These are phyloP conservation scores for Aspergillus latus DNA, from an alignment of 2,329 filamentous ascomycete genomes.

Conservation along the genomic window DNA sequence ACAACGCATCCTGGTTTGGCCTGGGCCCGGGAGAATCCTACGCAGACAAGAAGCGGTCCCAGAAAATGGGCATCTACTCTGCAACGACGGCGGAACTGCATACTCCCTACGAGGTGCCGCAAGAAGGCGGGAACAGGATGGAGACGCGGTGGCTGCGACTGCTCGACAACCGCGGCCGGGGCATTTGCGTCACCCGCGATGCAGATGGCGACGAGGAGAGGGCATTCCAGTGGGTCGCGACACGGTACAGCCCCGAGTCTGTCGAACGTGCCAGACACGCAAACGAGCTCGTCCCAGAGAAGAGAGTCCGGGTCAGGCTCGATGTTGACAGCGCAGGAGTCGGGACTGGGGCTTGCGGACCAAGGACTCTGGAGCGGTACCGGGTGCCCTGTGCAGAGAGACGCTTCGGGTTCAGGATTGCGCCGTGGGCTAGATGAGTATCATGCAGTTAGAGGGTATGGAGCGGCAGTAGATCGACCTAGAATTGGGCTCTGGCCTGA, in stretches of 20 bases:
- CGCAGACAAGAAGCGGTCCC: conserved; percentile 25
- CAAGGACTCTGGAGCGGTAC: conserved; percentile 11
- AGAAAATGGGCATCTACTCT: conserved; percentile 23
- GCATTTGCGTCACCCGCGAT: neutral
- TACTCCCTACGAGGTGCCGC: conserved; percentile 28
- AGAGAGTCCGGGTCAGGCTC: conserved; percentile 18
- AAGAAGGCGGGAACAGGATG: conserved; percentile 28
- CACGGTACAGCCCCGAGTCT: conserved; percentile 16
- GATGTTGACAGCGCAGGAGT: conserved; percentile 16
- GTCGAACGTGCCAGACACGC: conserved; percentile 24
- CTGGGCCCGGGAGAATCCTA: conserved; percentile 29
- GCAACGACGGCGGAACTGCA: conserved; percentile 21
- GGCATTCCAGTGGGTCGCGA: conserved; percentile 21
- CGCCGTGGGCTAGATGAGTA: conserved; percentile 26
- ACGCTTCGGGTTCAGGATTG: conserved; percentile 6
- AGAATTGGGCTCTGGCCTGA: no score
- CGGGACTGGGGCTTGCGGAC: conserved; percentile 12
- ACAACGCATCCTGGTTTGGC: conserved; percentile 26
- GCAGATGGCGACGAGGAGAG: neutral
- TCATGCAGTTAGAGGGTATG: neutral
- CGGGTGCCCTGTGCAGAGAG: conserved; percentile 10
- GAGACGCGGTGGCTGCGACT: conserved; percentile 25
- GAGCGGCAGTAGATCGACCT: no score
- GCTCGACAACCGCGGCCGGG: conserved; percentile 11
- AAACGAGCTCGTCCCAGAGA: conserved; percentile 20